A percentile compares a stretch with the other conserved stretches of the same genome.
These are phyloP conservation scores for Blastocystis sp. DNA, from an alignment of 352 stramenopile genomes.

Conservation along the genomic window DNA sequence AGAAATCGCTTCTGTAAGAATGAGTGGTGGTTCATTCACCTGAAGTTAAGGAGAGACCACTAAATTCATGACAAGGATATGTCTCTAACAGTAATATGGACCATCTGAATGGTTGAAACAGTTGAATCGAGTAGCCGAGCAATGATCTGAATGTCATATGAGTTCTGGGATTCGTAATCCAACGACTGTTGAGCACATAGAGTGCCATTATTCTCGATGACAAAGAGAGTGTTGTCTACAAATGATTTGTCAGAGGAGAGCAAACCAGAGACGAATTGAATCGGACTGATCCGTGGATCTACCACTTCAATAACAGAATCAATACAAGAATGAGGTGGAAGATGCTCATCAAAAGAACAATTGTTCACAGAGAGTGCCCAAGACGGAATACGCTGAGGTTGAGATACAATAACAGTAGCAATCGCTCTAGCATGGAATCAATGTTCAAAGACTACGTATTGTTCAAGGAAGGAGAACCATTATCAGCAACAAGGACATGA, in stretches of 20 bases:
- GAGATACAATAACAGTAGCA: neutral
- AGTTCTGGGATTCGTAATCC: neutral
- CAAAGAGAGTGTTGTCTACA: neutral
- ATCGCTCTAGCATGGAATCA: neutral
- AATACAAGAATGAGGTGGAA: neutral
- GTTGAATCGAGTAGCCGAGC: neutral
- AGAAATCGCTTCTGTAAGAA: neutral
- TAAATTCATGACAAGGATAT: neutral
- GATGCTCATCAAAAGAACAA: neutral
- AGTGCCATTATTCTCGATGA: neutral
- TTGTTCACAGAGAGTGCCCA: neutral
- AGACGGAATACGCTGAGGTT: neutral
- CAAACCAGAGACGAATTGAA: neutral
- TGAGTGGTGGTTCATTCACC: neutral
- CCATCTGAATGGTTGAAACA: neutral
- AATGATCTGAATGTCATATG: neutral
- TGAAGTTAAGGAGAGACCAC: neutral
- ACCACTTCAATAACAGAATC: neutral
- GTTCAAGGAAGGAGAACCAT: constrained; percentile 6
- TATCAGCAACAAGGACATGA: neutral
- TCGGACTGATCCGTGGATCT: neutral
- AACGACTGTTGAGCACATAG: neutral
- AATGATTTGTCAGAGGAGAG: too few relatives aligned
- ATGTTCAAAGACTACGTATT: neutral
- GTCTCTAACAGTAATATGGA: neutral